Base-by-base conservation (phyloP, 148 eudicot genomes). In the Spergularia marina region DNA sequence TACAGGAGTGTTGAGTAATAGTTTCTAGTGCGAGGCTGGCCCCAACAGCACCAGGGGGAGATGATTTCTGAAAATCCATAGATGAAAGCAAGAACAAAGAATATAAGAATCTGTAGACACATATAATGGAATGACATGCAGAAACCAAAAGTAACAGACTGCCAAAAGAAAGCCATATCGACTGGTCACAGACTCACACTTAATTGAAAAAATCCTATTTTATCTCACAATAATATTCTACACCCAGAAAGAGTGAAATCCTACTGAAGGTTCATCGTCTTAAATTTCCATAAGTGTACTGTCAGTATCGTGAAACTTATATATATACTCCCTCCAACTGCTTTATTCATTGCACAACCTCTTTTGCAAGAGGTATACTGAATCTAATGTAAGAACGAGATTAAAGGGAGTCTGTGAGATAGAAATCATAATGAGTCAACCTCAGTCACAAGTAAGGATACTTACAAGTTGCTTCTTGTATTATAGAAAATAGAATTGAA, bases 31-130 rank as follows among this genome's bases (percentile, higher is more conserved):
- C 98, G 69, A 95, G 81, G 84, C 98, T 92, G 54, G 82, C 85
- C 78, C 98, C 98, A 77, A 92, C 97, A 71, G 96, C 97, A 67
- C 94, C 92, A 67, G 97, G 96, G 18, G 93, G 92, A 80, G 84
- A 84, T 81, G 97, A 90, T 84, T 84, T 92, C 97, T 95, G 89
- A 76, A 68, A 82, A 82, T 11, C 56, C 34, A 73, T 56, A 65
- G 9, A 71, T 62, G 16, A 73, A 11, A 72, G 55, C 56, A 72
- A 74, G 25, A 18, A 53, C 57, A 54, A 39, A 53, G 44, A 70
- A 30, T 30, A 16, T 53, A 70, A 70, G 44, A 53, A 13, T 15
- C 41, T 53, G 58, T 11, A 70, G 49, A 9, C 49, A 44, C 7
- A 44, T 44, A 6, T 10, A 13, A 53, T 30, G 60, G 73, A 60